Percentiles rank a stretch among this genome's conserved stretches.
These are phyloP conservation scores for Colletotrichum abscissum DNA, from an alignment of 2,329 filamentous ascomycete genomes.

Conservation along the genomic window DNA sequence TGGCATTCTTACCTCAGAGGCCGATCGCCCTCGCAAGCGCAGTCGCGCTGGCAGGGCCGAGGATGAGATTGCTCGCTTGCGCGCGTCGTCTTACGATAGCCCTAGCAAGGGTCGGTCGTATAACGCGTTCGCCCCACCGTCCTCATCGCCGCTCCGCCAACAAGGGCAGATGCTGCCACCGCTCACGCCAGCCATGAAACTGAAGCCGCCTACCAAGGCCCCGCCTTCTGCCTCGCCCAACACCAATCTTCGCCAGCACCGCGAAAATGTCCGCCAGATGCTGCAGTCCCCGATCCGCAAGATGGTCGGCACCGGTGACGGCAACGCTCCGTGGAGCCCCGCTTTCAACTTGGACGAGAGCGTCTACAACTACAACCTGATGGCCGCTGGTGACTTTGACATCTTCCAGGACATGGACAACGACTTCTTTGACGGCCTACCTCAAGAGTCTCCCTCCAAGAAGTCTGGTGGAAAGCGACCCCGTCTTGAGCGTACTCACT, in stretches of 20 bases:
- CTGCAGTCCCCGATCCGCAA: constrained; percentile 78
- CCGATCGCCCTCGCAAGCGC: constrained; percentile 83
- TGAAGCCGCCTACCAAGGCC: constrained; percentile 70
- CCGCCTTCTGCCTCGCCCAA: constrained; percentile 90
- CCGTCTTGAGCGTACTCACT: constrained; percentile 72
- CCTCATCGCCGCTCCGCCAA: constrained; percentile 76
- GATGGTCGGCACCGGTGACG: constrained; percentile 58
- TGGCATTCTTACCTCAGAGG: constrained; percentile 79
- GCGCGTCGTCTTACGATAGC: constrained; percentile 93
- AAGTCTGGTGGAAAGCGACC: constrained; percentile 59
- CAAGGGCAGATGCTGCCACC: constrained; percentile 77
- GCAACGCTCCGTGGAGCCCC: constrained; percentile 70
- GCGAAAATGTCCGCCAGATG: constrained; percentile 83
- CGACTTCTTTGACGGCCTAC: constrained; percentile 42
- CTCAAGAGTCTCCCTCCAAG: constrained; percentile 75
- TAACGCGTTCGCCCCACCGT: constrained; percentile 62
- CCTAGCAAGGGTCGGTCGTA: constrained; percentile 77
- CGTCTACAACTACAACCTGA: constrained; percentile 57
- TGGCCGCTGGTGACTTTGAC: constrained; percentile 67
- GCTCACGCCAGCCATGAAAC: constrained; percentile 85
- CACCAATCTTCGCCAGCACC: constrained; percentile 90
- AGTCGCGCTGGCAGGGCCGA: constrained; percentile 72
- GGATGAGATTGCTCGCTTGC: constrained; percentile 92
- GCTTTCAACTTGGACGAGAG: constrained; percentile 73
- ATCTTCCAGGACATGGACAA: constrained; percentile 66